Evolutionary conservation across 2,329 filamentous ascomycete genomes (phyloP).

Genomic region (Venturia aucupariae): DNA sequence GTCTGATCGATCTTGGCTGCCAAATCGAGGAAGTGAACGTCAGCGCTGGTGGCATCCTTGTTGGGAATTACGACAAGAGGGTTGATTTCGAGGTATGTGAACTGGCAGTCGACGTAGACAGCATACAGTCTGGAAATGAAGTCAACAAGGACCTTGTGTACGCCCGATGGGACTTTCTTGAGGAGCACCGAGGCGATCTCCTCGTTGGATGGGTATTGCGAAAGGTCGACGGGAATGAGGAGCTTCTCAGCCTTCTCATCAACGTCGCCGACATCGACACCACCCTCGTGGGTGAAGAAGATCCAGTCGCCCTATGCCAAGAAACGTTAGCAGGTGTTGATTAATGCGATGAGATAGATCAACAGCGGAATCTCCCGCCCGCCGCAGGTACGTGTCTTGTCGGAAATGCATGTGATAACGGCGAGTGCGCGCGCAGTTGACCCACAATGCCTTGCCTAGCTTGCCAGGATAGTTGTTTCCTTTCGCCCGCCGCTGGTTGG

Average conservation of each 20-base stretch:
- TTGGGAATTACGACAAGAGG: slow-evolving; percentile 97
- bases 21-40: slow-evolving; percentile 96
- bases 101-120: slow-evolving; percentile 99
- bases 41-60: slow-evolving; percentile 78
- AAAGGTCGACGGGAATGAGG: slow-evolving; percentile 89
- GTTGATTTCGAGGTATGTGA: slow-evolving; percentile 99
- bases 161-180: slow-evolving; percentile 86
- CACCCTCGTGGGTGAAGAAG: slow-evolving; percentile 98
- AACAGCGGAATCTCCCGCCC: slow-evolving; percentile 16
- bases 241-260: slow-evolving; percentile 99
- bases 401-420: neutral
- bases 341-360: slow-evolving; percentile 12
- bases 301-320: slow-evolving; percentile 85
- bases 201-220: slow-evolving; percentile 91
- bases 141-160: slow-evolving; percentile 97
- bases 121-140: slow-evolving; percentile 98
- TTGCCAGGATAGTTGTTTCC: slow-evolving; percentile 12
- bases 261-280: slow-evolving; percentile 98
- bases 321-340: slow-evolving; percentile 23
- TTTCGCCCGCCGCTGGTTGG: slow-evolving; percentile 8
- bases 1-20: slow-evolving; percentile 99
- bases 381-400: neutral
- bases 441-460: neutral
- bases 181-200: slow-evolving; percentile 78
- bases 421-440: slow-evolving; percentile 14